These are phyloP conservation scores for Domatiomyces globalis DNA, from an alignment of 2,329 filamentous ascomycete species.

Conservation along the genomic window DNA sequence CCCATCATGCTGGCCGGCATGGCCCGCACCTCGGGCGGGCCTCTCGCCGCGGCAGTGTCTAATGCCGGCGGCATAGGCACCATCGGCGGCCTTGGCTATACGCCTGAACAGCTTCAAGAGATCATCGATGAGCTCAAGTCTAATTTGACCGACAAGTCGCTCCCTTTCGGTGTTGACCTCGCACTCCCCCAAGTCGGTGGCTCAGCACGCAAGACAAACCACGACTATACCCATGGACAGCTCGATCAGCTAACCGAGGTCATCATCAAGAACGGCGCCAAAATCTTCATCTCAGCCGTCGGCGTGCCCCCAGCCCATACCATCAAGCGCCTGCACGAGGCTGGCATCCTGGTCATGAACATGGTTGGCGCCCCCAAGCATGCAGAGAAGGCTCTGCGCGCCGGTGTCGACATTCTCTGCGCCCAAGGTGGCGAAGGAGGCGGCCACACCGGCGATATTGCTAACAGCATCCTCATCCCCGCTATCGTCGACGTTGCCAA, in stretches of 20 bases:
- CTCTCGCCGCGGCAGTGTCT: slow-evolving; percentile 70
- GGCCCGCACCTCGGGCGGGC: slow-evolving; percentile 68
- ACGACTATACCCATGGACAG: slow-evolving; percentile 85
- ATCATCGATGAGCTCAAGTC: slow-evolving; percentile 81
- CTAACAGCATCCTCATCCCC: slow-evolving; percentile 74
- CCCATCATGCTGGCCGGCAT: slow-evolving; percentile 88
- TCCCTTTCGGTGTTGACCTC: slow-evolving; percentile 84
- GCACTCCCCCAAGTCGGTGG: slow-evolving; percentile 82
- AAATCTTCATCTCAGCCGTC: slow-evolving; percentile 74
- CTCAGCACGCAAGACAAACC: slow-evolving; percentile 73
- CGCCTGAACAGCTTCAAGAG: slow-evolving; percentile 57
- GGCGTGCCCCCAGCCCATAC: slow-evolving; percentile 65
- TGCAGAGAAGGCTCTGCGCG: slow-evolving; percentile 71
- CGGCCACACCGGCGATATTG: slow-evolving; percentile 79
- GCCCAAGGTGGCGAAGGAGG: slow-evolving; percentile 88
- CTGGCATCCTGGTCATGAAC: slow-evolving; percentile 82
- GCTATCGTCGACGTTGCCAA: slow-evolving; percentile 72
- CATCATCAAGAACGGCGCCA: slow-evolving; percentile 68
- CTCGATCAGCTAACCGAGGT: slow-evolving; percentile 80
- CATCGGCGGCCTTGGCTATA: slow-evolving; percentile 51
- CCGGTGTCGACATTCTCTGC: slow-evolving; percentile 81
- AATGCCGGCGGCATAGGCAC: slow-evolving; percentile 70
- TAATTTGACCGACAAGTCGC: slow-evolving; percentile 47
- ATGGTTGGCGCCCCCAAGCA: slow-evolving; percentile 93
- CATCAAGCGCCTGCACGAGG: slow-evolving; percentile 62